Conservation (phyloP, 1,284 basidiomycete species). For the Neolentinus lepideus region DNA sequence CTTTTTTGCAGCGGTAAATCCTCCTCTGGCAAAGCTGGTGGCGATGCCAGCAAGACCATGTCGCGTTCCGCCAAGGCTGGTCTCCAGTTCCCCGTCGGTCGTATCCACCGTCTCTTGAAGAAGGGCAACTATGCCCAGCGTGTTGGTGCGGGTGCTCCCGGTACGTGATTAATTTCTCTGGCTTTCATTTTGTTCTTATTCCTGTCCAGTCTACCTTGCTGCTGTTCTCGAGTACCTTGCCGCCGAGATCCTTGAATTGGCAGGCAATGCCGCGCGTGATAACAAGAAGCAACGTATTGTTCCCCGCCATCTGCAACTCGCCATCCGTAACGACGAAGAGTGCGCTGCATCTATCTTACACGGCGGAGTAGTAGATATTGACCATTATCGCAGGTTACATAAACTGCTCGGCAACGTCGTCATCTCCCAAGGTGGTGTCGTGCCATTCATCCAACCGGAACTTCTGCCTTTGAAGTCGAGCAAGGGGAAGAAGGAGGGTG, state of each 20-base stretch:
- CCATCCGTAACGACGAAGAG: constrained; percentile 85
- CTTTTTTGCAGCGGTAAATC: constrained; percentile 37
- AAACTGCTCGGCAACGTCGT: constrained; percentile 74
- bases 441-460: constrained; percentile 55
- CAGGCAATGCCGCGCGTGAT: constrained; percentile 76
- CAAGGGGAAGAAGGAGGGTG: constrained; percentile 44
- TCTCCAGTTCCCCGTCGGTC: constrained; percentile 86
- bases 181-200: constrained; percentile 6
- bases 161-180: constrained; percentile 28
- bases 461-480: constrained; percentile 58
- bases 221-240: constrained; percentile 81
- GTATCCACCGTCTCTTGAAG: constrained; percentile 88
- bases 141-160: constrained; percentile 75
- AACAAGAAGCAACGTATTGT: constrained; percentile 88
- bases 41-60: constrained; percentile 40
- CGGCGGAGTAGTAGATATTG: neutral
- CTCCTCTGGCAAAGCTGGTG: constrained; percentile 54
- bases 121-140: constrained; percentile 84
- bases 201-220: constrained; percentile 70
- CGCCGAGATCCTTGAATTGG: constrained; percentile 84
- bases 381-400: constrained; percentile 36
- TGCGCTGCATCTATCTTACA: constrained; percentile 19
- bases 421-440: constrained; percentile 86
- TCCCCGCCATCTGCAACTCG: constrained; percentile 82
- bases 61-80: constrained; percentile 81